Conservation (phyloP, 2,329 filamentous ascomycete species). For the Macroventuria anomochaeta region DNA sequence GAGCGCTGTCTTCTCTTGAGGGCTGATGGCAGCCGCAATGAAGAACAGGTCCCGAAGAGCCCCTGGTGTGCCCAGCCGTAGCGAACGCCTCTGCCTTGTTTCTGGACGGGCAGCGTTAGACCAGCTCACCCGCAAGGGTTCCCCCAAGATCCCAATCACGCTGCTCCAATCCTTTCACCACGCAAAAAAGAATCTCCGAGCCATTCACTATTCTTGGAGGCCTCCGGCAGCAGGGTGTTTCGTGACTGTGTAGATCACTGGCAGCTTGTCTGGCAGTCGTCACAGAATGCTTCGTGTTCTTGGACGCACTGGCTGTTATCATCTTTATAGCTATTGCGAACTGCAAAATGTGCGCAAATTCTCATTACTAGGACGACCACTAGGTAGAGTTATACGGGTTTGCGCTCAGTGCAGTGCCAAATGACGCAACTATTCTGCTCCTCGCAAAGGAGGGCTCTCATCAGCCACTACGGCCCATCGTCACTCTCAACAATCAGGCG, state of each 20-base stretch:
- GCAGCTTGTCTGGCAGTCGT: slow-evolving; percentile 2
- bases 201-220: slow-evolving; percentile 21
- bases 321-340: neutral
- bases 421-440: slow-evolving; percentile 6
- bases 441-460: slow-evolving; percentile 5
- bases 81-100: slow-evolving; percentile 18
- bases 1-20: neutral
- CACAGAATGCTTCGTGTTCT: slow-evolving; percentile 11
- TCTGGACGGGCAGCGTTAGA: slow-evolving; percentile 10
- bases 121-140: slow-evolving; percentile 5
- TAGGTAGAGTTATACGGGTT: neutral
- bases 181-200: slow-evolving; percentile 23
- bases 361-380: neutral
- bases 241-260: slow-evolving; percentile 7
- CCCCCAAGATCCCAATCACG: neutral
- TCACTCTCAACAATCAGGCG: slow-evolving; percentile 21
- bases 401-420: neutral
- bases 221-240: slow-evolving; percentile 16
- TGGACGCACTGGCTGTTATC: neutral
- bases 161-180: slow-evolving; percentile 5
- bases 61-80: slow-evolving; percentile 4
- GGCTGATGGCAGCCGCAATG: neutral
- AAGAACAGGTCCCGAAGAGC: slow-evolving; percentile 2
- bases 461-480: neutral
- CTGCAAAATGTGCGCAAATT: neutral